These are phyloP conservation scores for Curvularia eragrostidis DNA, from an alignment of 2,329 filamentous ascomycete species.

Conservation along the genomic window DNA sequence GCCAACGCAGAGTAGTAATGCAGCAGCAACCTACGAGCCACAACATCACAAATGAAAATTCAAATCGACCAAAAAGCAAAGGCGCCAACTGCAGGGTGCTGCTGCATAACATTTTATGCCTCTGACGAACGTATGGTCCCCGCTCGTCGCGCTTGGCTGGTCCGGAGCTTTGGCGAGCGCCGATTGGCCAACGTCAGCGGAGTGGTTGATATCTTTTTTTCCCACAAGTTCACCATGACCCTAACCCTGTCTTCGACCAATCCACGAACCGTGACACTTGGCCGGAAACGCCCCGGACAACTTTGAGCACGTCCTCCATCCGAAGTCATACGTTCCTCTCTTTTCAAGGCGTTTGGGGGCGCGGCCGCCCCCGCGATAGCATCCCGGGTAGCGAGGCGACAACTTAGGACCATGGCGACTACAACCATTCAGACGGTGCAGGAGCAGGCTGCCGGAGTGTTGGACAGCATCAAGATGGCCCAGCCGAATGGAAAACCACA, in stretches of 20 bases:
- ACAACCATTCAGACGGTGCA: constrained; percentile 18
- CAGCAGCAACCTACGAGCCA: neutral
- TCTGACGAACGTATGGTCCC: neutral
- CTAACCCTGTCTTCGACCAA: neutral
- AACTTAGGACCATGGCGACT: constrained; percentile 26
- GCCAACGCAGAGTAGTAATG: neutral
- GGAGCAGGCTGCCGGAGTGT: constrained; percentile 2
- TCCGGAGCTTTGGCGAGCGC: constrained; percentile 15
- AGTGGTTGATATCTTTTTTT: constrained; percentile 18
- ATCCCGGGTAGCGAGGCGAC: constrained; percentile 13
- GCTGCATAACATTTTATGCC: neutral
- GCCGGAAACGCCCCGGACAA: neutral
- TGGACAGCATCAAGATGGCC: constrained; percentile 17
- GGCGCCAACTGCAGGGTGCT: neutral
- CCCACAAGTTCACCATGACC: constrained; percentile 5
- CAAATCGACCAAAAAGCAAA: neutral
- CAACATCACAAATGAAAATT: neutral
- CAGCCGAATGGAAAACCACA: constrained; percentile 22
- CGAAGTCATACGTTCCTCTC: constrained; percentile 31
- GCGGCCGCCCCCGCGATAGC: constrained; percentile 23
- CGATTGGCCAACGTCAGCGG: constrained; percentile 24
- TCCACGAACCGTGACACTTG: constrained; percentile 1
- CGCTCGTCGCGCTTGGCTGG: neutral
- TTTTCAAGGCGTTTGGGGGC: constrained; percentile 32
- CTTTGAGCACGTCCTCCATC: neutral